Conservation (phyloP, 495 filamentous ascomycete species). For the Cercophora scortea region DNA sequence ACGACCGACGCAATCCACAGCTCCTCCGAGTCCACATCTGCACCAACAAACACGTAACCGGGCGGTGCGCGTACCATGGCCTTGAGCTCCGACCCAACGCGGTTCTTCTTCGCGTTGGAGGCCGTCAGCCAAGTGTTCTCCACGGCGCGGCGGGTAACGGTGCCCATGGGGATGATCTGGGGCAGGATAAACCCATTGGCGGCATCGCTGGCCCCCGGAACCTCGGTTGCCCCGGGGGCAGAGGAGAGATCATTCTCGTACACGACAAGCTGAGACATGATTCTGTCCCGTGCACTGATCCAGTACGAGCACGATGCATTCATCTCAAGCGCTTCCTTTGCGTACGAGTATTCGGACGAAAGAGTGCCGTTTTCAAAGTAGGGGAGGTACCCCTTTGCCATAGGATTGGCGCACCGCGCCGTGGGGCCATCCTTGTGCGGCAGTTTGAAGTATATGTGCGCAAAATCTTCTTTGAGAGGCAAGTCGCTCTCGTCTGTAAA, state of each 20-base stretch:
- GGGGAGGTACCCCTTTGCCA: conserved; percentile 81
- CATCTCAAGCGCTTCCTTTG: conserved; percentile 93
- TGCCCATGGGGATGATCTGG: conserved; percentile 98
- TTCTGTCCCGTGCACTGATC: conserved; percentile 90
- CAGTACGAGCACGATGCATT: conserved; percentile 98
- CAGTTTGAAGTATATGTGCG: conserved; percentile 77
- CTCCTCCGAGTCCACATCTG: conserved; percentile 98
- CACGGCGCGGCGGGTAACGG: conserved; percentile 90
- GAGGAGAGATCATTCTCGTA: conserved; percentile 56
- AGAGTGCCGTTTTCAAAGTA: conserved; percentile 89
- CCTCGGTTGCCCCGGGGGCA: neutral
- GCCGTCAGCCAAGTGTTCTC: conserved; percentile 98
- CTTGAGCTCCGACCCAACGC: conserved; percentile 94
- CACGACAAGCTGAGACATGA: conserved; percentile 88
- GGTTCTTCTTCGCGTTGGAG: conserved; percentile 90
- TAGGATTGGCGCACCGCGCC: conserved; percentile 72
- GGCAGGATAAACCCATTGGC: conserved; percentile 77
- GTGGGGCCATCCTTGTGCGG: conserved; percentile 92
- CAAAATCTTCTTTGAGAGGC: conserved; percentile 55
- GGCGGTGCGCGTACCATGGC: conserved; percentile 90
- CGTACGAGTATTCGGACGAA: conserved; percentile 78
- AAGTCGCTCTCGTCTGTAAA: conserved; percentile 65
- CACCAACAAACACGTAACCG: conserved; percentile 89
- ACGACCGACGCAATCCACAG: conserved; percentile 97
- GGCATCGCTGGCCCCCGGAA: conserved; percentile 5